Percentiles rank a stretch among this genome's conserved stretches.
phyloP scores from a whole-genome alignment of 768 basidiomycete species.

The Tylopilus felleus region DNA sequence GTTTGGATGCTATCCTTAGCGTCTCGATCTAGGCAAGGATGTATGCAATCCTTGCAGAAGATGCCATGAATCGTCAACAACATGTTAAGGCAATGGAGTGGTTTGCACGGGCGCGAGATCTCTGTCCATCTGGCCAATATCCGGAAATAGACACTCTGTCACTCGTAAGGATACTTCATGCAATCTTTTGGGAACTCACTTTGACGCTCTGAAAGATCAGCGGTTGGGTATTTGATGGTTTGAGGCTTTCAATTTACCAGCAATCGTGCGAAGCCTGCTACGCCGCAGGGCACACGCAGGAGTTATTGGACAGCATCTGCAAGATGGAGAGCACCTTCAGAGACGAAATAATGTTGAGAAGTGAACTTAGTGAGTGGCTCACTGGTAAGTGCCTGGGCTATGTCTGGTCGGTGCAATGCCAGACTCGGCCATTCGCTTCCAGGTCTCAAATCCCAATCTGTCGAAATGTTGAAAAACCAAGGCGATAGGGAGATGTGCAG shows the following conservation, averaged over 20 bases:
- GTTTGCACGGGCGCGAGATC: constrained; percentile 4
- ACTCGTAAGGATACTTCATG: constrained; percentile 7
- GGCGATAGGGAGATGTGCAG: constrained; percentile 8
- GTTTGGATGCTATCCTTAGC: neutral
- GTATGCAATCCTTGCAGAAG: constrained; percentile 8
- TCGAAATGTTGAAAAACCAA: neutral
- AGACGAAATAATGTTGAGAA: constrained; percentile 7
- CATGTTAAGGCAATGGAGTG: neutral
- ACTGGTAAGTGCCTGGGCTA: constrained; percentile 1
- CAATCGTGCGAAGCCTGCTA: constrained; percentile 11
- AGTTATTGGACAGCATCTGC: neutral
- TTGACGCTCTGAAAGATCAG: constrained; percentile 5
- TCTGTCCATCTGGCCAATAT: constrained; percentile 9
- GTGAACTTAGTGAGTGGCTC: constrained; percentile 7
- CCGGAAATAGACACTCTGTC: constrained; percentile 13
- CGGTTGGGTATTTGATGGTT: constrained; percentile 15
- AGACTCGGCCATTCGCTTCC: neutral
- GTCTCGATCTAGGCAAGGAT: constrained; percentile 13
- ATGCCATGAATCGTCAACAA: constrained; percentile 1
- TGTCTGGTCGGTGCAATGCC: neutral
- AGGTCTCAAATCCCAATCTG: constrained; percentile 13
- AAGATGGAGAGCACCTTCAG: constrained; percentile 4
- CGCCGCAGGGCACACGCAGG: neutral
- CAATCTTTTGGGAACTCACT: neutral
- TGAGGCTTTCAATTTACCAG: constrained; percentile 7